Evolutionary conservation across 331 rosid genomes (phyloP), one percentile per base, ranked within the genome.

Genomic region (Malus hybrid): DNA sequence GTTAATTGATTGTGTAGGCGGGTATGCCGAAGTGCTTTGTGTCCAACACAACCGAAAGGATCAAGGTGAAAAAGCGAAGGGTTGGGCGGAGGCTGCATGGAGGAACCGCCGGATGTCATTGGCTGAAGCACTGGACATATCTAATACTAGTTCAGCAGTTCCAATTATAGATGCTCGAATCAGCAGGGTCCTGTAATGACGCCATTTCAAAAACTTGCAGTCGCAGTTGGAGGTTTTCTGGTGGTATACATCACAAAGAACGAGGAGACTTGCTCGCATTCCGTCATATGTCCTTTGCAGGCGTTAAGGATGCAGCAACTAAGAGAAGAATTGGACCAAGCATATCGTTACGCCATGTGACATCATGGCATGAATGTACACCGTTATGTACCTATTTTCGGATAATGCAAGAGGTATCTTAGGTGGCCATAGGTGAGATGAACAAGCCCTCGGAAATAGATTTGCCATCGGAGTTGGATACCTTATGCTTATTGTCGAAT

Each of bases 31-130:
- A 71, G 84, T 83, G 66, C 97, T 95, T 11, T 19, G 86, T 46
- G 87, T 92, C 83, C 97, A 92, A 83, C 85, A 86, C 78, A 88
- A 88, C 67, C 84, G 99, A 72, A 87, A 87, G 86, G 81, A 29
- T 63, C 90, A 95, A 88, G 97, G 93, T 77, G 87, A 84, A 66
- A 78, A 78, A 79, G 73, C 87, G 81, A 88, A 74, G 86, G 79
- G 44, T 31, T 86, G 90, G 90, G 95, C 97, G 0, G 85, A 85
- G 85, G 76, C 69, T 52, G 61, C 76, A 67, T 90, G 97, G 97
- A 78, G 73, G 70, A 87, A 95, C 80, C 83, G 75, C 78, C 76
- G 93, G 81, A 61, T 94, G 67, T 90, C 96, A 18, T 77, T 95
- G 65, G 88, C 86, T 3, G 93, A 95, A 63, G 92, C 90, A 34